A percentile compares a stretch with the other conserved stretches of the same genome.
Conservation (phyloP, 2,329 filamentous ascomycete species). For the Emmonsiellopsis sp. region DNA sequence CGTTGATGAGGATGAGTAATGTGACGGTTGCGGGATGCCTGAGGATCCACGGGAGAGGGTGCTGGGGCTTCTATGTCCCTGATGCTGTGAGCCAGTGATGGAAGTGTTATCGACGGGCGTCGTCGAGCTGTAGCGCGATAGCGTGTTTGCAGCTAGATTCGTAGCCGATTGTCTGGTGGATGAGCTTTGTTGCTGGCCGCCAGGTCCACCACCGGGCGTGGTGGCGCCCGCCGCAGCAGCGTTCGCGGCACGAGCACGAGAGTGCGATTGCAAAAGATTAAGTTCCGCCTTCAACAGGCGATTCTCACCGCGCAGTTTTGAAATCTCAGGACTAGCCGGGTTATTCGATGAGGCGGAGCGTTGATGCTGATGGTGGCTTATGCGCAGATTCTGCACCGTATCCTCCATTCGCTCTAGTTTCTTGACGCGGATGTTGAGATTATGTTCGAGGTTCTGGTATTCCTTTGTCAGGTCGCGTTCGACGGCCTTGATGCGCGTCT, state of each 20-base stretch:
- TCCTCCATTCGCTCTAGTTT: slow-evolving; percentile 81
- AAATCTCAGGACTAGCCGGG: slow-evolving; percentile 43
- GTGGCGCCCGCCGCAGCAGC: slow-evolving; percentile 28
- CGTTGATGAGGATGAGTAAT: slow-evolving; percentile 25
- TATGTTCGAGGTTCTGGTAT: slow-evolving; percentile 76
- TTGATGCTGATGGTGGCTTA: slow-evolving; percentile 23
- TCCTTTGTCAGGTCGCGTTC: slow-evolving; percentile 87
- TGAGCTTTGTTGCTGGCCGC: slow-evolving; percentile 15
- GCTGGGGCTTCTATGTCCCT: slow-evolving; percentile 14
- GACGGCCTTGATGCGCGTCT: slow-evolving; percentile 69
- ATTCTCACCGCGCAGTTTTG: slow-evolving; percentile 51
- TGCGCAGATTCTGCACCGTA: slow-evolving; percentile 56
- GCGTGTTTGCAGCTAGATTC: slow-evolving; percentile 32
- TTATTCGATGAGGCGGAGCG: slow-evolving; percentile 20
- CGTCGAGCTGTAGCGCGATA: slow-evolving; percentile 48
- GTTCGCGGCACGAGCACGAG: slow-evolving; percentile 43
- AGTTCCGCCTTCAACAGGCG: slow-evolving; percentile 53
- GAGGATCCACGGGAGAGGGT: slow-evolving; percentile 22
- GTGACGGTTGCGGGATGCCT: slow-evolving; percentile 25
- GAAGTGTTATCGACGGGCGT: slow-evolving; percentile 21
- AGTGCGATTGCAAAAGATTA: slow-evolving; percentile 60
- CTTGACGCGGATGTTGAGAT: slow-evolving; percentile 69
- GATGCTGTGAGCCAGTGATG: slow-evolving; percentile 15
- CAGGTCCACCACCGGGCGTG: slow-evolving; percentile 18
- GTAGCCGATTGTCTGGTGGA: slow-evolving; percentile 16